phyloP scores from a whole-genome alignment of 208 protist genomes.

The Trypanosoma mega region DNA sequence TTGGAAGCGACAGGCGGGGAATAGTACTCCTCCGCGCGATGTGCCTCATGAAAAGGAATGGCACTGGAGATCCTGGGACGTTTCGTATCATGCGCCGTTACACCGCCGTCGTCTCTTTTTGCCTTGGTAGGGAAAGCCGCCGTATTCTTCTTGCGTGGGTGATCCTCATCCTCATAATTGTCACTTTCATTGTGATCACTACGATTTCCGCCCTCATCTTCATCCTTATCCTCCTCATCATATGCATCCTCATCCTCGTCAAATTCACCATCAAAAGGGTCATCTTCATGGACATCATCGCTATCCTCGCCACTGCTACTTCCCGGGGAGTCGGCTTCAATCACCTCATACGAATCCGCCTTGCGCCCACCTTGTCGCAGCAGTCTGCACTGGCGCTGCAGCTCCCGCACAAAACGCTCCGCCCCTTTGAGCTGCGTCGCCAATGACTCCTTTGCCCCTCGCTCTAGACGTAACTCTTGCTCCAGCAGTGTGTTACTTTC shows the following conservation, averaged over 20 bases:
- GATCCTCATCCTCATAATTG: background rate
- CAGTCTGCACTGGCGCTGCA: conserved; percentile 19
- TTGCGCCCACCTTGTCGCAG: conserved; percentile 20
- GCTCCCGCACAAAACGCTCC: conserved; percentile 15
- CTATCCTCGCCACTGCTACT: too few relatives aligned
- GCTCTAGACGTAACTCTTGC: conserved; percentile 19
- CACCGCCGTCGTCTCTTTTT: too few relatives aligned
- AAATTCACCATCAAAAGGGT: background rate
- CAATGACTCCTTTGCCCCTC: background rate
- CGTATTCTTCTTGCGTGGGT: background rate
- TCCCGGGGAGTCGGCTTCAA: too few relatives aligned
- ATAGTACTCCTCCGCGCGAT: too few relatives aligned
- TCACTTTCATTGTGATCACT: background rate
- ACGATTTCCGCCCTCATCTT: background rate
- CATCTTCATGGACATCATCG: too few relatives aligned
- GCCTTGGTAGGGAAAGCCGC: too few relatives aligned
- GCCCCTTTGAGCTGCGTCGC: conserved; percentile 4
- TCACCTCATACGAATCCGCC: conserved; percentile 10
- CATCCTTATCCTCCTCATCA: background rate
- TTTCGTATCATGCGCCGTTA: too few relatives aligned
- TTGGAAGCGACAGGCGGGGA: too few relatives aligned
- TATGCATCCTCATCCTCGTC: conserved; percentile 3
- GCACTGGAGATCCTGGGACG: background rate
- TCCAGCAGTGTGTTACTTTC: conserved; percentile 15
- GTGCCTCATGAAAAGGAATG: background rate